Evolutionary conservation across 2,329 filamentous ascomycete genomes (phyloP), one percentile per base, ranked within the genome.

Genomic region (Sordariomycetes sp.): DNA sequence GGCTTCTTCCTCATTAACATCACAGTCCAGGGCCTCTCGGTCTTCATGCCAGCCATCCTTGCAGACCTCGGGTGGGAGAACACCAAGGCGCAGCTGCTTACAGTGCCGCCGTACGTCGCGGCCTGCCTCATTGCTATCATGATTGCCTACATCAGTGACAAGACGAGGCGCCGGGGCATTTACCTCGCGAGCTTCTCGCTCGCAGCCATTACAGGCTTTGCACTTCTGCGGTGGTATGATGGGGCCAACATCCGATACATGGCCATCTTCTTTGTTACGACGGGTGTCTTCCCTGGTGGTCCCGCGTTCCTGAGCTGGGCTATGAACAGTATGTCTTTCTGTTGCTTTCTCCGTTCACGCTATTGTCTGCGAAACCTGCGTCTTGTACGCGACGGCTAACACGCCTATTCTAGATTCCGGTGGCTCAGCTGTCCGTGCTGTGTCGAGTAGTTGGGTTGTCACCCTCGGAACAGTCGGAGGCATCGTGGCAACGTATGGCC

Each of bases 1-100:
- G 79, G 79, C 7, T 82, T 82, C 70, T 80, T 82, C 68, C 70
- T 76, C 62, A 78, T 81, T 69, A 82, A 83, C 66, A 76, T 83
- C 62, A 81, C 79, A 1, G 79, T 84, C 2, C 78, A 82, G 60
- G 74, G 74, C 1, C 62, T 76, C 13, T 76, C 74, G 10, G 72
- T 76, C n/a, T 77, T 77, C 62, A 68, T 76, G 64, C 74, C 73
- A 13, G 76, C 73, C n/a, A 73, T 76, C 55, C 65, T 77, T n/a
- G 65, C 61, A 20, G 69, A 76, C 32, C 62, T 76, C 32, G 65
- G 69, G 24, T 76, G 70, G 69, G 65, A 68, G 22, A 61, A 66
- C 3, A 69, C 70, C 8, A 64, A 67, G 54, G 70, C 72, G 2
- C 74, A 76, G 64, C 69, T 75, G 48, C 70, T 71, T 62, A 72